Evolutionary conservation across 1,284 basidiomycete genomes (phyloP), one percentile per base, ranked within the genome.

Genomic region (Tranzscheliella williamsii): DNA sequence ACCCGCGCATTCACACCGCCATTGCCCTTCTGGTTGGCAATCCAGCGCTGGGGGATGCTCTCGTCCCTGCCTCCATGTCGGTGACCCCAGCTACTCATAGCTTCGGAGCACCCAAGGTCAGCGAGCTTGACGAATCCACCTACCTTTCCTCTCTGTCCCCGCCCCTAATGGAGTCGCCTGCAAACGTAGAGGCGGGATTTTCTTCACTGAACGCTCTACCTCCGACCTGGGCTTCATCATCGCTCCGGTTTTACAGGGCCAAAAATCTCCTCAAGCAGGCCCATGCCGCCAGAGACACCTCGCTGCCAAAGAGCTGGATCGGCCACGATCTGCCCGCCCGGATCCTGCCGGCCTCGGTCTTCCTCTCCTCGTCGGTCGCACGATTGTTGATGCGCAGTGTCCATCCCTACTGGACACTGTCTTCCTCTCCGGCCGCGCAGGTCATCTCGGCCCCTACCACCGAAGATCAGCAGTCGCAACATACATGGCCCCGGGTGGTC

Each of bases 1-100:
- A 81, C 44, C 79, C 80, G 4, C 68, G 80, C 15, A 77, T 79
- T 1, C 80, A 81, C 46, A 80, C 79, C 7, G 79, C 80, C 24
- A 71, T 79, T 40, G 76, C 78, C 35, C 52, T 81, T 24, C 70
- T 81, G 6, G 72, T 73, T 0, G 48, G 72, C 4, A 35, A 51
- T n/a, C 36, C 43, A 1, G 32, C 13, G 1, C 38, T 68, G 4
- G 66, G 56, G 5, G 47, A 50, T 7, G 66, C 57, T 9, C 27
- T 63, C 3, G 38, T 53, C 3, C 60, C 60, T 3, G 39, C 42
- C 6, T 32, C 45, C 4, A 21, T 41, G 42, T 13, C 35, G 6
- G 7, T 18, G 11, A n/a, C 17, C 8, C 18, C 9, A 9, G 11
- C 18, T 13, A 5, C 17, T 18, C 9, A 22, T 6, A 9, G 6